Percentiles rank a stretch among this genome's conserved stretches.
These are phyloP conservation scores for Coemansia sp. DNA, from an alignment of 371 early-diverging fungal genomes.

Conservation along the genomic window DNA sequence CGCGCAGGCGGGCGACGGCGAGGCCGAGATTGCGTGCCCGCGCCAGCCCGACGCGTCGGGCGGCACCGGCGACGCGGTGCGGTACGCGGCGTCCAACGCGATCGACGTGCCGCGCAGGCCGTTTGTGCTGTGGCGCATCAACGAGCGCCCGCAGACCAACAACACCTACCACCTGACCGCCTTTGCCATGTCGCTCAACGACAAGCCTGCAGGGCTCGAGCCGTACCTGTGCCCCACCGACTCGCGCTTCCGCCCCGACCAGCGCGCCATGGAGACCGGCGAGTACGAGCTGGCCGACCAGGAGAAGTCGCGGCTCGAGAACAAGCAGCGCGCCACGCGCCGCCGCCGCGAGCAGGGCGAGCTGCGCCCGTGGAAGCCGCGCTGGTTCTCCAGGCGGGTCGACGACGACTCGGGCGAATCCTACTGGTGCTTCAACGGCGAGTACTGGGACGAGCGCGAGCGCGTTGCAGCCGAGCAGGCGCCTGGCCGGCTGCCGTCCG, in stretches of 20 bases:
- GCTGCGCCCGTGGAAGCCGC: conserved; percentile 57
- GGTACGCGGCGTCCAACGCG: conserved; percentile 21
- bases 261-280: conserved; percentile 70
- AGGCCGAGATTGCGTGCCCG: conserved; percentile 50
- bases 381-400: conserved; percentile 72
- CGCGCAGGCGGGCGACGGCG: conserved; percentile 8
- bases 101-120: conserved; percentile 48
- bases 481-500: background rate
- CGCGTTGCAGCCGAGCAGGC: conserved; percentile 13
- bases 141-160: conserved; percentile 54
- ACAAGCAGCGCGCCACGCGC: conserved; percentile 68
- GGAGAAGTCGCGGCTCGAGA: conserved; percentile 69
- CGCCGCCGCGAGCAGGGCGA: conserved; percentile 55
- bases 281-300: conserved; percentile 67
- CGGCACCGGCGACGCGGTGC: conserved; percentile 18
- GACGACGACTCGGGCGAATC: conserved; percentile 66
- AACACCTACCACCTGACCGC: conserved; percentile 70
- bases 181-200: conserved; percentile 75
- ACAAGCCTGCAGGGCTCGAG: conserved; percentile 57
- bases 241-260: conserved; percentile 77
- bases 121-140: conserved; percentile 66
- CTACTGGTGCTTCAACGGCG: conserved; percentile 65
- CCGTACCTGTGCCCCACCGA: conserved; percentile 70
- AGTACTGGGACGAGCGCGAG: conserved; percentile 62
- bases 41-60: conserved; percentile 26